Evolutionary conservation across 495 filamentous ascomycete genomes (phyloP), one percentile per base, ranked within the genome.

Genomic region (Penicillium dipodomyicola): DNA sequence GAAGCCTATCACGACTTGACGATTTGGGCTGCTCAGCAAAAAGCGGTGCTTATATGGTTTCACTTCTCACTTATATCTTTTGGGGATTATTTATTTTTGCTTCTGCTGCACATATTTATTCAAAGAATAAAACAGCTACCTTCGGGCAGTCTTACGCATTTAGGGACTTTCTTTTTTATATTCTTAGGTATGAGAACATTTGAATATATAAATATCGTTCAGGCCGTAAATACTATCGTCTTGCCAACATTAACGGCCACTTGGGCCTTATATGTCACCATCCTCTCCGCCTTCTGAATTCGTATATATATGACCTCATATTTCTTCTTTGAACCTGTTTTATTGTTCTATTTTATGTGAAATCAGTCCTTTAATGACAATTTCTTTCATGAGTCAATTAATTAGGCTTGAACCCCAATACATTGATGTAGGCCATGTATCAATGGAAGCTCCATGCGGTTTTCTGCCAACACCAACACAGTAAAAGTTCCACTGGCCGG

Each of bases 1-100:
- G 11, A 4, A n/a, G 41, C 45, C 49, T 20, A 51, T 64, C 20
- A 64, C 41, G 61, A 64, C 35, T 50, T 64, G 48, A 64, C n/a
- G 61, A 64, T 46, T 54, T 64, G 46, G 22, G 37, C 23, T 60
- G 49, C 33, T 46, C n/a, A 23, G 52, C 39, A 23, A 43, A 32
- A 37, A 52, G 29, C 22, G 43, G 49, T 42, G 57, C 39, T 60
- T 54, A 50, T 30, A 52, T 52, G 41, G 27, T 45, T 54, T 50
- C 32, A 33, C n/a, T 37, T 49, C 53, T 54, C 39, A 11, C 32
- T 52, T 20, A 12, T 49, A 49, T 29, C 10, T 44, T 53, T 56
- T 32, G 44, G 39, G 8, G 12, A 43, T 27, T 22, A 17, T 17
- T 43, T 52, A 29, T 32, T 44, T 32, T 10, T 30, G 5, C 40